Base-by-base conservation (phyloP, 139 green algal genomes). In the Micractinium conductrix region DNA sequence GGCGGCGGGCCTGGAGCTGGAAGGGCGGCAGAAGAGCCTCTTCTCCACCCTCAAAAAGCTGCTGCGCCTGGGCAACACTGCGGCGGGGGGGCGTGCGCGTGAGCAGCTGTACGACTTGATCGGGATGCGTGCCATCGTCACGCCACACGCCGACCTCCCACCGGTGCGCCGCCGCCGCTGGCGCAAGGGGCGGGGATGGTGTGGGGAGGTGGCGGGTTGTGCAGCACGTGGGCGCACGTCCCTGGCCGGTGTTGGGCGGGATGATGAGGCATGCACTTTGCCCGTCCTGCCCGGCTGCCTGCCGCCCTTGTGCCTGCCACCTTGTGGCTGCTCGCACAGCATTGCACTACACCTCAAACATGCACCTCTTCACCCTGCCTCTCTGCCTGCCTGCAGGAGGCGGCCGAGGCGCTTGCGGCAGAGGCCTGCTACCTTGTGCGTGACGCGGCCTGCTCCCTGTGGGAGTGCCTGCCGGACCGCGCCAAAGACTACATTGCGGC, bases 41-140 rank as follows among this genome's bases (percentile, higher is more conserved):
- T 98, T 95, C 90, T 95, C 88, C 88, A 95, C 95, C 19, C 97
- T 99, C 93, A 94, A 94, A 85, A 99, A 99, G 92, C 85, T 99
- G 78, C 89, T 99, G 87, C 85, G 92, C 3, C 85, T 98, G 86
- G 91, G 89, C 33, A 87, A 96, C 58, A 69, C 89, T n/a, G 84
- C 80, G 14, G 72, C 86, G 1, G 95, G 96, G 28, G 94, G 95
- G 1, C 87, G 95, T 5, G 44, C 55, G 37, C 76, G 86, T 2
- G 85, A 92, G 8, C 87, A 98, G 83, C 87, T 99, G 76, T 94
- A 94, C 79, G 97, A 99, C 84, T 79, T 98, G 62, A 89, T 99
- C 63, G 97, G 96, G 45, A 89, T 99, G 75, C 93, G 97, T 4
- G 91, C 94, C 22, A 86, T 99, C 2, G 89, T 99, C 50, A 71